A percentile compares a stretch with the other conserved stretches of the same genome.
Conservation (phyloP, 1,284 basidiomycete genomes). For the Irpex sp. region DNA sequence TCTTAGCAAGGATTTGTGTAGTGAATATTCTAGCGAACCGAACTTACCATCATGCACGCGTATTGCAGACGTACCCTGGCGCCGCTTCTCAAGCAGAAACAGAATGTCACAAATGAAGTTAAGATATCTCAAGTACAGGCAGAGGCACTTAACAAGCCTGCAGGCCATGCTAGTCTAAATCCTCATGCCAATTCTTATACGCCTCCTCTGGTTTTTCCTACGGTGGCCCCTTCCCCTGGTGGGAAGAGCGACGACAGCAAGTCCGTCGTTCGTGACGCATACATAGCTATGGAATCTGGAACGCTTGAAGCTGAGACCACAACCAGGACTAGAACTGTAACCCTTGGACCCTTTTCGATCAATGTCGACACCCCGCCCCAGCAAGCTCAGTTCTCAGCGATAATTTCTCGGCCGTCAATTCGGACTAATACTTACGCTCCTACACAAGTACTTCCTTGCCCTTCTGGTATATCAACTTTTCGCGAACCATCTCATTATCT, state of each 20-base stretch:
- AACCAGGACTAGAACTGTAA: background rate
- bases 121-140: background rate
- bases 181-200: background rate
- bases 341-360: background rate
- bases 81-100: background rate
- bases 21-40: no score
- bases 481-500: background rate
- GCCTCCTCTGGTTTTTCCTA: background rate
- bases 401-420: background rate
- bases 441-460: background rate
- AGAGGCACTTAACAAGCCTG: background rate
- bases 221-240: background rate
- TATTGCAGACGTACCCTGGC: background rate
- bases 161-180: background rate
- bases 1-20: no score
- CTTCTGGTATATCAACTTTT: background rate
- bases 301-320: background rate
- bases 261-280: background rate
- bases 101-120: background rate
- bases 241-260: background rate
- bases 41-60: background rate
- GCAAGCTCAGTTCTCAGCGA: background rate
- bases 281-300: background rate
- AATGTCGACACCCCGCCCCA: background rate
- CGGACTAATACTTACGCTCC: background rate